phyloP scores from a whole-genome alignment of 2,329 filamentous ascomycete species.

The Sclerotiophoma versabilis region DNA sequence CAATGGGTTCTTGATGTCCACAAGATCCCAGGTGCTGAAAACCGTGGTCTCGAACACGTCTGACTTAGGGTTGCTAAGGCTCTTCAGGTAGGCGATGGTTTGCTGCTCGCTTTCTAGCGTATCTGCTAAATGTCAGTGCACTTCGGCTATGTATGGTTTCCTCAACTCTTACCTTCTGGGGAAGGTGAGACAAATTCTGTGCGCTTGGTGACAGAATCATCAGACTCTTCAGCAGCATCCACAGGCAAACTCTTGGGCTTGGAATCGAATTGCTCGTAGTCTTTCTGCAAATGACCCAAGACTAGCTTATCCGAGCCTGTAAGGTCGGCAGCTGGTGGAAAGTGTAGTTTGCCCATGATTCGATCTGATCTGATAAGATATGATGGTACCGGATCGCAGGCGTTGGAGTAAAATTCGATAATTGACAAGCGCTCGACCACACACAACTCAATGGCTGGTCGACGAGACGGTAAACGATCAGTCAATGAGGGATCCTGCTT shows the following conservation, averaged over 20 bases:
- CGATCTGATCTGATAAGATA: conserved; percentile 6
- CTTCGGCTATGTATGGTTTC: too few species aligned
- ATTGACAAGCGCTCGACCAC: neutral
- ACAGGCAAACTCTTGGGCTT: neutral
- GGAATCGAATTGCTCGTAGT: conserved; percentile 32
- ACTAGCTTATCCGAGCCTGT: conserved; percentile 42
- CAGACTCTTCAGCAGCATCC: conserved; percentile 32
- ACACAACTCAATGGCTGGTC: conserved; percentile 14
- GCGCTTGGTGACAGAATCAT: conserved; percentile 35
- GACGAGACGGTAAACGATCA: neutral
- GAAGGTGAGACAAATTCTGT: conserved; percentile 38
- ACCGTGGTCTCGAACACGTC: conserved; percentile 63
- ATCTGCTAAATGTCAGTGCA: conserved; percentile 25
- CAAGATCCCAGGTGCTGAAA: conserved; percentile 60
- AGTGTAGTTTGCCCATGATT: conserved; percentile 41
- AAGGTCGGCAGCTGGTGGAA: conserved; percentile 41
- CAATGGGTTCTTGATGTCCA: conserved; percentile 49
- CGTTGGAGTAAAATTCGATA: neutral
- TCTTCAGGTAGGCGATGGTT: conserved; percentile 55
- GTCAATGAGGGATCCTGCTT: neutral
- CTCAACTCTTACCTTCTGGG: conserved; percentile 34
- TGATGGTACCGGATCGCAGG: neutral
- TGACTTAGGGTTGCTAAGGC: conserved; percentile 58
- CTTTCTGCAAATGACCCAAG: conserved; percentile 37
- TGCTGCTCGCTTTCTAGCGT: conserved; percentile 39